Base-by-base conservation (phyloP, 2,329 filamentous ascomycete species). In the Diplodia mutila region DNA sequence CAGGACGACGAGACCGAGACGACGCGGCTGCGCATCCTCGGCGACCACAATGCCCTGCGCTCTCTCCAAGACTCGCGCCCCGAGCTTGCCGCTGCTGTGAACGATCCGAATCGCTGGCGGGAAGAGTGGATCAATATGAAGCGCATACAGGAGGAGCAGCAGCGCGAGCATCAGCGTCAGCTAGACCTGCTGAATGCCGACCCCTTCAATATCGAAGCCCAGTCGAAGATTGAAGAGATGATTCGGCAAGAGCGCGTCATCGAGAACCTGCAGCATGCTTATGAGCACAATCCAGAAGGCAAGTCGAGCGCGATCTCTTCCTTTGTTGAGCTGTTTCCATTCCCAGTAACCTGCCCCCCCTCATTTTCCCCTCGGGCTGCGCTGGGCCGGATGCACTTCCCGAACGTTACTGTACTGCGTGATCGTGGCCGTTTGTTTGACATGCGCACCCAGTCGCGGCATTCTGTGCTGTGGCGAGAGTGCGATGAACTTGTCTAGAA, bases 221-320 rank as follows among this genome's bases (percentile, higher is more conserved):
- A 99, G 80, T 86, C 86, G 55, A 92, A 90, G 81, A 99, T 99
- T 70, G 94, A 95, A 76, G 95, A 99, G 81, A 96, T 98, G 80
- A 99, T 99, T 76, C 90, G 95, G 66, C 92, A 97, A 80, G 92
- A 98, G 80, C 86, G 90, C 18, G 94, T 99, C 54, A 93, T 94
- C 79, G 93, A 97, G 81, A 99, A 99, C 75, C 80, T 98, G 69
- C 93, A 98, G 76, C 95, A 94, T 80, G 95, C 95, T 51, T 94
- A 97, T 86, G 94, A 98, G 80, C 90, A 98, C 80, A 97, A 96
- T 75, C 95, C 95, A 0, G 95, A 98, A 87, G 94, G 94, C 96
- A 81, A 73, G 86, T 80, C 49, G 18, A 49, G 55, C 21, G 55
- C 27, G 32, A 23, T 68, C 37, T 59, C 34, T 46, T 53, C 48